Base-by-base conservation (phyloP, 2,329 filamentous ascomycete species). In the Emmonsiellopsis sp. region DNA sequence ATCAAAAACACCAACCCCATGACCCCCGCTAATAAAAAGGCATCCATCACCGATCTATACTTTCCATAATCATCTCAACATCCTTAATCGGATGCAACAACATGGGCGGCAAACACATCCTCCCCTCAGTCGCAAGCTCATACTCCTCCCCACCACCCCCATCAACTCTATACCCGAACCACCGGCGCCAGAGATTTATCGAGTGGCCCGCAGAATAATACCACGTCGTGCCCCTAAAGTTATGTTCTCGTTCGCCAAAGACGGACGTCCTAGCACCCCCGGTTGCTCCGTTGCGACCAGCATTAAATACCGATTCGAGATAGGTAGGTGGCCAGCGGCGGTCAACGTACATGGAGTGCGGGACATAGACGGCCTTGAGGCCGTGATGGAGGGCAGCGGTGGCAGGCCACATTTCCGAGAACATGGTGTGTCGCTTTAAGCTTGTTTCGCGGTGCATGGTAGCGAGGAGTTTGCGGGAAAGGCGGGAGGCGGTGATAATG, bases 381-480 rank as follows among this genome's bases (percentile, higher is more conserved):
- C 92, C 92, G 67, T 96, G 91, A 56, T 96, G 91, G 8, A 97
- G 78, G 1, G 91, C 88, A 1, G 88, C 84, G 0, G 87, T 93
- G 1, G 86, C 85, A 0, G 91, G 89, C 89, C 89, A 96, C 91
- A 96, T 96, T 70, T 97, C 92, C 0, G 90, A 88, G 67, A 95
- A 95, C 75, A 93, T 94, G 59, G 88, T 87, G 70, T 94, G 87
- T 62, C 90, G 91, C 65, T 86, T 85, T 63, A 88, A 80, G 32
- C 84, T 83, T 3, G 91, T 95, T 74, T 95, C 90, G 53, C 83
- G 81, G 74, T 97, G 92, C 92, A 97, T 97, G 15, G 85, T 85
- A 57, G 84, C 76, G 11, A 97, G 78, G 47, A 96, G 81, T 46
- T 83, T 83, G 48, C 84, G 83, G 10, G 87, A 93, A 73, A 97